phyloP scores from a whole-genome alignment of 1,284 basidiomycete genomes.

The Pseudozyma sp. region DNA sequence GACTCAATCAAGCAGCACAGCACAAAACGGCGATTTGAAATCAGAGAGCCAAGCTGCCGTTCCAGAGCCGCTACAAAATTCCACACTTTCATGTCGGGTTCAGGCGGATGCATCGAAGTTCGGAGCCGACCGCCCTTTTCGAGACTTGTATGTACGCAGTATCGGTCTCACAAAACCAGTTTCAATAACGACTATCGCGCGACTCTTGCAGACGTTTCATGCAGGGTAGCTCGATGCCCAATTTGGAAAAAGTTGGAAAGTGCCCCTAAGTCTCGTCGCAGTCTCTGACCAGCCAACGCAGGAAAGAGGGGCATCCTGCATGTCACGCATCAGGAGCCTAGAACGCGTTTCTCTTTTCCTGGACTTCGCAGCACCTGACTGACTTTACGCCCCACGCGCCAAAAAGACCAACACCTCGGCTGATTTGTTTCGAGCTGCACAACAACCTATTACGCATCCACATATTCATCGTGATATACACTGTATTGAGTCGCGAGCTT shows the following conservation, averaged over 20 bases:
- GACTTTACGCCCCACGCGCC: too few relatives aligned
- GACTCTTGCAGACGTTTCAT: conserved; percentile 1
- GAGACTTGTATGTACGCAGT: background rate
- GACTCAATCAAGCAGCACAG: conserved; percentile 1
- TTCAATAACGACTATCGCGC: background rate
- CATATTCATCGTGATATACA: too few relatives aligned
- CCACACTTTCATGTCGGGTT: conserved; percentile 10
- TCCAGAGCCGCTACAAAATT: background rate
- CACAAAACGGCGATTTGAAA: conserved; percentile 25
- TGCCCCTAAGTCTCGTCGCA: conserved; percentile 25
- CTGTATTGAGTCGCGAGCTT: too few relatives aligned
- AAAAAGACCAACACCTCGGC: conserved; percentile 23
- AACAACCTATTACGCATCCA: too few relatives aligned
- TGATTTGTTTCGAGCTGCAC: too few relatives aligned
- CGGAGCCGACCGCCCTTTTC: conserved; percentile 17
- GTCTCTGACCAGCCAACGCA: too few relatives aligned
- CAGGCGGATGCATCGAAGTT: conserved; percentile 19
- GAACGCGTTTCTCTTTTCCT: background rate
- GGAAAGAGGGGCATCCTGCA: conserved; percentile 36
- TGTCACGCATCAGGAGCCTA: conserved; percentile 6
- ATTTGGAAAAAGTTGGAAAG: too few relatives aligned
- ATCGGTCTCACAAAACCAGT: background rate
- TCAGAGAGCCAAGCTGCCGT: conserved; percentile 4
- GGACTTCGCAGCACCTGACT: too few relatives aligned
- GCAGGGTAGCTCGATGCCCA: conserved; percentile 1